These are phyloP conservation scores for Phytophthora foliorum DNA, from an alignment of 352 stramenopile genomes.

Conservation along the genomic window DNA sequence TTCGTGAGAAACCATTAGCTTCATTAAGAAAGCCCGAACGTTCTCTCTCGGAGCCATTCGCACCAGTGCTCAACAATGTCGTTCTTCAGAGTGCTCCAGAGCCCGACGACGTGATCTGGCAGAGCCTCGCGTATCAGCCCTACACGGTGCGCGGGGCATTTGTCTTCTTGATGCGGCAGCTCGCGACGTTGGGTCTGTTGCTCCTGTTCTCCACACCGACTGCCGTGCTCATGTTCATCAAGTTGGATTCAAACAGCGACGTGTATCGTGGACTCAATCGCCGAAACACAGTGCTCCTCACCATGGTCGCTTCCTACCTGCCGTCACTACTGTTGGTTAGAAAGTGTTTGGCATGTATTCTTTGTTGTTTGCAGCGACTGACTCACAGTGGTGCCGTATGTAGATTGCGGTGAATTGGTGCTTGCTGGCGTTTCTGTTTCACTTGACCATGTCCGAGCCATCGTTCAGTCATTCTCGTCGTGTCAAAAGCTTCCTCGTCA, in stretches of 20 bases:
- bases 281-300: conserved; percentile 60
- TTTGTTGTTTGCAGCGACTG: neutral
- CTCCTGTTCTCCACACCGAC: conserved; percentile 83
- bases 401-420: conserved; percentile 85
- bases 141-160: conserved; percentile 50
- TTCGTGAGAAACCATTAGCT: conserved; percentile 26
- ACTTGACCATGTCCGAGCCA: conserved; percentile 73
- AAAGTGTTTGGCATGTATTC: neutral
- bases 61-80: conserved; percentile 54
- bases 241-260: conserved; percentile 72
- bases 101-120: conserved; percentile 83
- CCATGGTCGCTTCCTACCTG: conserved; percentile 75
- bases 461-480: conserved; percentile 73
- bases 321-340: conserved; percentile 77
- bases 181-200: conserved; percentile 62
- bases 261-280: conserved; percentile 63
- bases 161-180: conserved; percentile 57
- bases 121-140: conserved; percentile 72
- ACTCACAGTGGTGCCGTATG: neutral
- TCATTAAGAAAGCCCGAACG: conserved; percentile 27
- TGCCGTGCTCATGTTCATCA: conserved; percentile 86
- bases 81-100: conserved; percentile 75
- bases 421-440: conserved; percentile 75
- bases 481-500: conserved; percentile 77
- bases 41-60: conserved; percentile 33